Conservation (phyloP, 352 stramenopile species). For the Pythium aphanidermatum region DNA sequence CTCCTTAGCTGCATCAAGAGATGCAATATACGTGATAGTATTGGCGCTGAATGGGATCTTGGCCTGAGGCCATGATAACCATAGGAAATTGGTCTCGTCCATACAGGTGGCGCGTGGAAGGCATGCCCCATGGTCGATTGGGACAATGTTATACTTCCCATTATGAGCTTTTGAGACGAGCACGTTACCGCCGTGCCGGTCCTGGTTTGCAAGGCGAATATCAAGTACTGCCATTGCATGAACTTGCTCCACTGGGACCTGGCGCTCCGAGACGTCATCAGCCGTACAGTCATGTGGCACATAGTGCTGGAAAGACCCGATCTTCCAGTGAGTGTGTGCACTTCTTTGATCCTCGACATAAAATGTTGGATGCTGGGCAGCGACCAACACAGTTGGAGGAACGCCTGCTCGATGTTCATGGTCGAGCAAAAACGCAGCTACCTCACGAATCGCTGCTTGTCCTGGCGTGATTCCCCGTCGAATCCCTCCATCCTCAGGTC, state of each 20-base stretch:
- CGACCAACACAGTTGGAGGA: slow-evolving; percentile 34
- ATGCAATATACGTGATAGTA: slow-evolving; percentile 29
- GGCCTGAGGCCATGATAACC: slow-evolving; percentile 65
- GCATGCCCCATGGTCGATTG: slow-evolving; percentile 75
- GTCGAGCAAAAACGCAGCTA: slow-evolving; percentile 50
- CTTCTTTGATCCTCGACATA: slow-evolving; percentile 15
- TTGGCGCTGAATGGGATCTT: slow-evolving; percentile 31
- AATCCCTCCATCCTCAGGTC: no score
- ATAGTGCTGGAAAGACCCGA: slow-evolving; percentile 57
- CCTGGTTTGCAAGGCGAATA: slow-evolving; percentile 75
- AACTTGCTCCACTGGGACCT: slow-evolving; percentile 46
- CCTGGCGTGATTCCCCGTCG: slow-evolving; percentile 41
- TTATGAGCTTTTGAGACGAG: slow-evolving; percentile 29
- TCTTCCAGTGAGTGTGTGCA: slow-evolving; percentile 16
- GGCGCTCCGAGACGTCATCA: slow-evolving; percentile 39
- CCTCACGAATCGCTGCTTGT: slow-evolving; percentile 45
- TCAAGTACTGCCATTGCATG: slow-evolving; percentile 73
- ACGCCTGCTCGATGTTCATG: slow-evolving; percentile 37
- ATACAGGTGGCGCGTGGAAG: slow-evolving; percentile 40
- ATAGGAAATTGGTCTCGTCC: slow-evolving; percentile 60
- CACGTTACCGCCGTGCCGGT: slow-evolving; percentile 76
- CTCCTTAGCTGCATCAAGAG: slow-evolving; percentile 31
- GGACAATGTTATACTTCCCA: slow-evolving; percentile 35
- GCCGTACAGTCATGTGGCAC: slow-evolving; percentile 53
- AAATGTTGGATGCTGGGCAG: slow-evolving; percentile 31